Evolutionary conservation across 371 early-diverging fungal genomes (phyloP), one percentile per base, ranked within the genome.

Genomic region (Mortierella polycephala): DNA sequence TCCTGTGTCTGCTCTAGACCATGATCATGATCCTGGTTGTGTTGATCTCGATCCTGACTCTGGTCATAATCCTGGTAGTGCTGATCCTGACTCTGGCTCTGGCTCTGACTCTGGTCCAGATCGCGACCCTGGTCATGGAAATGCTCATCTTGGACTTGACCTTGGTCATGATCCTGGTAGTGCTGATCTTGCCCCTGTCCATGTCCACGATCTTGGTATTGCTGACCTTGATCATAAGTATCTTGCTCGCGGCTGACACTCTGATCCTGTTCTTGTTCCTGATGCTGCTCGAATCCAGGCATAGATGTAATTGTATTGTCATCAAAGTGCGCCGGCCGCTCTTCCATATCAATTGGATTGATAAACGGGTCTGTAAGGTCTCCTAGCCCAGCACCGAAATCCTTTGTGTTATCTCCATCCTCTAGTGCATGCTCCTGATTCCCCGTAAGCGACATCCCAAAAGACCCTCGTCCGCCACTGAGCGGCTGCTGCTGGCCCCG

Each of bases 311-410:
- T 59, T 0, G 67, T 75, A 21, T 70, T 62, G 20, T 75, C 71
- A 5, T 53, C 71, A 37, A 75, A 49, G 45, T 70, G 63, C 41
- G 5, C 6, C 7, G 63, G 37, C 11, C 59, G 57, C n/a, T 30
- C 56, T 40, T 57, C 60, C 13, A 66, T 23, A 2, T 41, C 63
- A 1, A 57, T 37, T 1, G 62, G 44, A 9, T 37, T 39, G 7
- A 47, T 5, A 40, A 70, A 71, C 3, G 64, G 70, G 18, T 70
- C 65, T 30, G 62, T 51, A 16, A 70, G 39, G 20, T 75, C 70
- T 11, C 44, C 55, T 20, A 62, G 61, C 5, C 39, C 23, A 9
- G 66, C 6, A 13, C 44, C 64, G 6, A 69, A 30, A 4, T 75
- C 66, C 20, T 55, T 42, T 5, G 64, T 70, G 30, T 75, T 67